Evolutionary conservation across 352 stramenopile genomes (phyloP).

Genomic region (Phytophthora gonapodyides): DNA sequence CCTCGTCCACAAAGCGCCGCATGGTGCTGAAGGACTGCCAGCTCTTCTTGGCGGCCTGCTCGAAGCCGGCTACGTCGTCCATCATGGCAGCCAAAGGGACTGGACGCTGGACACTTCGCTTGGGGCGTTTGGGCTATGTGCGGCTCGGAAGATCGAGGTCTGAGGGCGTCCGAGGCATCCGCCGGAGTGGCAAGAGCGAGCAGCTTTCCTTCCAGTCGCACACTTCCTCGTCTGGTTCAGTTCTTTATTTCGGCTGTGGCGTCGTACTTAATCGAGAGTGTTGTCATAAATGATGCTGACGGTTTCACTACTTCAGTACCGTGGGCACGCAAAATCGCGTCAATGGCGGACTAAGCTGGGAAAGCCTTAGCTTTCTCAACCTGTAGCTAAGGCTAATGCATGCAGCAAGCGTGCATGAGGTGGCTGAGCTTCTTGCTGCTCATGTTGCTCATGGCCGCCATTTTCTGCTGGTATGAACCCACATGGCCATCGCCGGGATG

Average conservation of each 20-base stretch:
- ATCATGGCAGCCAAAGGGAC: conserved; percentile 27
- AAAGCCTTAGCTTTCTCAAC: background rate
- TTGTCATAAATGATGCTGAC: conserved; percentile 1
- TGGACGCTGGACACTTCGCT: background rate
- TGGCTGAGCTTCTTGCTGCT: too few species aligned
- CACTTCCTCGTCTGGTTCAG: conserved; percentile 33
- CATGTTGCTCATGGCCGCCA: too few species aligned
- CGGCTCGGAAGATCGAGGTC: conserved; percentile 23
- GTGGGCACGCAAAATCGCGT: background rate
- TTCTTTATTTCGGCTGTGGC: conserved; percentile 16
- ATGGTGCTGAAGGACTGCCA: conserved; percentile 90
- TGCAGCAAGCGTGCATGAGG: too few species aligned
- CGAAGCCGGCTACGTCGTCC: conserved; percentile 57
- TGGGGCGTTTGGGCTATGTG: background rate
- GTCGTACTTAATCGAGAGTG: too few species aligned
- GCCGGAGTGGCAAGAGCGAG: conserved; percentile 1
- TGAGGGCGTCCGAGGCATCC: conserved; percentile 23
- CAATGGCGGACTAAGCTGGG: conserved; percentile 12
- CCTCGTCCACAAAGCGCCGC: conserved; percentile 85
- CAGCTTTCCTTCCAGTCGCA: conserved; percentile 8
- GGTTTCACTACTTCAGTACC: conserved; percentile 15
- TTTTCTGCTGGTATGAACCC: too few species aligned
- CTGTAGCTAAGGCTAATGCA: too few species aligned
- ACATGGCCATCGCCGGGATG: too few species aligned
- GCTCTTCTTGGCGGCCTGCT: conserved; percentile 76